Evolutionary conservation across 345 rosid species (phyloP).

Genomic region (Boechera divaricarpa): DNA sequence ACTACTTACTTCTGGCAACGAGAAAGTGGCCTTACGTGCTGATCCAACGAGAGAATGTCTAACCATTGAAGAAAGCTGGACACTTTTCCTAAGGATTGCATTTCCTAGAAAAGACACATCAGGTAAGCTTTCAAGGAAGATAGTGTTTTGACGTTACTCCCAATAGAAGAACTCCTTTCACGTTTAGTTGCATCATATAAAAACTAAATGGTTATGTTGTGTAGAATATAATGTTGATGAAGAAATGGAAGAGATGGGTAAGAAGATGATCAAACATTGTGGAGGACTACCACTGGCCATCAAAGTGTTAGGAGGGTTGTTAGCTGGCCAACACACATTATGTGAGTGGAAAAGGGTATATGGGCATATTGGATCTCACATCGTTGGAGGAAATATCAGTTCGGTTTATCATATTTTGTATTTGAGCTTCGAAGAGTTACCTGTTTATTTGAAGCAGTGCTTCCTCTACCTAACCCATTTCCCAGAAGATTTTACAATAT

Average conservation of each 20-base stretch:
- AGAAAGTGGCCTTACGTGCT: constrained; percentile 11
- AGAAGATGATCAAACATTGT: constrained; percentile 16
- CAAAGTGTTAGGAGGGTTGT: neutral
- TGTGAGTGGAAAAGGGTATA: no score
- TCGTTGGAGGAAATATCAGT: neutral
- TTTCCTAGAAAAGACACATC: no score
- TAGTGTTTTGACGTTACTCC: no score
- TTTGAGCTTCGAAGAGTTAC: constrained; percentile 15
- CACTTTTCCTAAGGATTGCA: neutral
- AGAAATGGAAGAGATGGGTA: no score
- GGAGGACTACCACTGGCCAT: constrained; percentile 22
- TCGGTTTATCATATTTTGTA: neutral
- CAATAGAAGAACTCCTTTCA: no score
- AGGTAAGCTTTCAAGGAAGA: no score
- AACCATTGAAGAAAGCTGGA: constrained; percentile 43
- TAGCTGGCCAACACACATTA: neutral
- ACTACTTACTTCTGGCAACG: constrained; percentile 49
- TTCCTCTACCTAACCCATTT: constrained; percentile 25
- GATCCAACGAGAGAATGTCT: constrained; percentile 4
- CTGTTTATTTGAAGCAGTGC: constrained; percentile 16
- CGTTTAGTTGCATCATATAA: no score
- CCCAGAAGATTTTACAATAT: no score
- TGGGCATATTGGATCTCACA: constrained; percentile 13
- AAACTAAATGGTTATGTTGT: no score
- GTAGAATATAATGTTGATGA: neutral